Base-by-base conservation (phyloP, 306 rosid genomes). In the Acacia acuminata region DNA sequence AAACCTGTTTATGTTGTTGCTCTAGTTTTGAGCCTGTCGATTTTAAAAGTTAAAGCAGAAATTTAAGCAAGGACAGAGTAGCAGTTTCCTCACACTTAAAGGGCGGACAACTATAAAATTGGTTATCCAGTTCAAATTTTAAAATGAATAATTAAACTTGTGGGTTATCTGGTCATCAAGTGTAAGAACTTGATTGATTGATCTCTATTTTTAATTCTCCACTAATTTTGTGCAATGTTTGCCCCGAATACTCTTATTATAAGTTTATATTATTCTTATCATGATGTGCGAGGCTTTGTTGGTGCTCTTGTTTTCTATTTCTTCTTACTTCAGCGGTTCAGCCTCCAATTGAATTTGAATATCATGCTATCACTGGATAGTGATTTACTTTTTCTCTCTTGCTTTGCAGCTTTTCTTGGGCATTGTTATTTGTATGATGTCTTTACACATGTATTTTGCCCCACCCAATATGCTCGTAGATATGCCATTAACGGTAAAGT, bases 371-470 rank as follows among this genome's bases (percentile, higher is more conserved):
- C 36, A 11, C 60, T 66, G 16, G 22, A 40, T 67, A 55, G 34
- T 78, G 45, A 66, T 32, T 80, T 60, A 44, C 71, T 58, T 68
- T 45, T 74, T 36, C 71, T 67, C 51, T 77, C 55, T 56, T 55
- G 20, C 70, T 56, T 58, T 79, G 88, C 88, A 93, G 97, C 88
- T 90, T 51, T 90, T 91, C 82, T 86, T 86, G 75, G 92, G 97
- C 30, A 89, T 91, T 63, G 72, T 85, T 63, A 83, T 89, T 74
- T 90, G 93, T 86, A 90, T 90, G 91, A 89, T 93, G 92, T 86
- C 92, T 64, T 77, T 90, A 14, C 88, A 92, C 87, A 86, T 90
- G 91, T 89, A 89, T 73, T 93, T 89, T 80, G 85, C 91, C 67
- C 90, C 89, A 24, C 84, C 84, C 24, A 82, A 84, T 53, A 82